These are phyloP conservation scores for Thermothelomyces thermophilus DNA, from an alignment of 2,329 filamentous ascomycete species.

Conservation along the genomic window DNA sequence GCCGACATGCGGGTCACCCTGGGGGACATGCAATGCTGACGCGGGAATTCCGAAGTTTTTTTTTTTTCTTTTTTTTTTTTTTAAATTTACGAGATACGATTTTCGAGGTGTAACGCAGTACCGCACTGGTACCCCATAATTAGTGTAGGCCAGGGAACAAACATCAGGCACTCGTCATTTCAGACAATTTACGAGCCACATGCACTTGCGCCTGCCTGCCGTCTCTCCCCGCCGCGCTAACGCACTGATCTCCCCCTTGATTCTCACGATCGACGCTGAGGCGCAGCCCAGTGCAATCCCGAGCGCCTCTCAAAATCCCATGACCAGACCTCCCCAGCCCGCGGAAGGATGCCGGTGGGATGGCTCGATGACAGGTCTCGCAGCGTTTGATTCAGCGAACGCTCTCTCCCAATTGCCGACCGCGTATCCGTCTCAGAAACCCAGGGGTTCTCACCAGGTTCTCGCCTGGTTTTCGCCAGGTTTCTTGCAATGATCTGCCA, in stretches of 20 bases:
- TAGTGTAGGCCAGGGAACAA: too few relatives aligned
- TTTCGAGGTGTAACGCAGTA: too few relatives aligned
- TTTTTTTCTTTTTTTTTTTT: neutral
- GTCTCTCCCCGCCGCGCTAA: neutral
- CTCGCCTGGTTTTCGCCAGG: too few relatives aligned
- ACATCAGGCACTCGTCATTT: slow-evolving; percentile 3
- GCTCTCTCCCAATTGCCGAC: too few relatives aligned
- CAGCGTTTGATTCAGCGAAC: neutral
- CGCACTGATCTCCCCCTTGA: slow-evolving; percentile 11
- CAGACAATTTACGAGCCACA: neutral
- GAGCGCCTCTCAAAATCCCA: slow-evolving; percentile 5
- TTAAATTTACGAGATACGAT: too few relatives aligned
- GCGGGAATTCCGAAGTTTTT: neutral
- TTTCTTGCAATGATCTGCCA: too few relatives aligned
- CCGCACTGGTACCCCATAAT: too few relatives aligned
- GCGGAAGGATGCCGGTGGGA: slow-evolving; percentile 19
- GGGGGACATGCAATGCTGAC: neutral
- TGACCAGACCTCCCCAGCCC: neutral
- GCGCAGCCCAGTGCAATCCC: slow-evolving; percentile 9
- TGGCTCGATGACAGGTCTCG: too few relatives aligned
- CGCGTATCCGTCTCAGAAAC: too few relatives aligned
- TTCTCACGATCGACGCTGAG: slow-evolving; percentile 6
- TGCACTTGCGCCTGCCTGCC: neutral
- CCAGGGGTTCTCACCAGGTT: too few relatives aligned
- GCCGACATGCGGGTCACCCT: neutral